Conservation (phyloP, 2,329 filamentous ascomycete genomes). For the Chrysoporthe austroafricana region DNA sequence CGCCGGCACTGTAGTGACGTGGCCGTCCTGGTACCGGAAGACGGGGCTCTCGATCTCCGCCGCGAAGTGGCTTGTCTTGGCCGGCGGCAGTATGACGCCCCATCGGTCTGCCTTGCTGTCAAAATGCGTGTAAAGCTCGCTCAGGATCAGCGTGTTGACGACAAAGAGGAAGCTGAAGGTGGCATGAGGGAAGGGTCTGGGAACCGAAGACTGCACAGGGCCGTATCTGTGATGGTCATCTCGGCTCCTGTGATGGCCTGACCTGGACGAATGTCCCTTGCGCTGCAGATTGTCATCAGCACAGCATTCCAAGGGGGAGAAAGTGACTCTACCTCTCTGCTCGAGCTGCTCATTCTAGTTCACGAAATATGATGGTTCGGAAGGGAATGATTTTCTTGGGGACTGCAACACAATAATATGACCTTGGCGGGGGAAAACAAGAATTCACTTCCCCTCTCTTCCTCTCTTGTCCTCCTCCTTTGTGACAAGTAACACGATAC, state of each 20-base stretch:
- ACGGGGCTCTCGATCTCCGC: not conserved
- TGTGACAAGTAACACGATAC: not conserved
- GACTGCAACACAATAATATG: no score
- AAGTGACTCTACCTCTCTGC: not conserved
- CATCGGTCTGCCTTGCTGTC: not conserved
- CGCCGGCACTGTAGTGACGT: not conserved
- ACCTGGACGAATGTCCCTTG: not conserved
- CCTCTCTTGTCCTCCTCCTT: not conserved
- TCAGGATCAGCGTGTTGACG: not conserved
- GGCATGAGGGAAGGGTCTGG: not conserved
- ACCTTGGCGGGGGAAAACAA: not conserved
- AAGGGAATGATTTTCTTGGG: not conserved
- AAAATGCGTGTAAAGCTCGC: not conserved
- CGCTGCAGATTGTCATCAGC: not conserved
- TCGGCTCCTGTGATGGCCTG: not conserved
- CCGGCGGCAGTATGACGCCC: slow-evolving; percentile 5
- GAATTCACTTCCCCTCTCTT: not conserved
- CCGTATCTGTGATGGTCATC: not conserved
- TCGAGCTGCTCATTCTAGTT: not conserved
- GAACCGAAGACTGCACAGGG: not conserved
- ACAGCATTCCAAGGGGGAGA: not conserved
- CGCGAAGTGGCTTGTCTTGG: not conserved
- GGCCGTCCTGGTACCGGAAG: slow-evolving; percentile 5
- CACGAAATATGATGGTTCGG: not conserved
- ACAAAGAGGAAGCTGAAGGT: slow-evolving; percentile 13